These are phyloP conservation scores for Potentilla sterilis DNA, from an alignment of 306 rosid species.

Conservation along the genomic window DNA sequence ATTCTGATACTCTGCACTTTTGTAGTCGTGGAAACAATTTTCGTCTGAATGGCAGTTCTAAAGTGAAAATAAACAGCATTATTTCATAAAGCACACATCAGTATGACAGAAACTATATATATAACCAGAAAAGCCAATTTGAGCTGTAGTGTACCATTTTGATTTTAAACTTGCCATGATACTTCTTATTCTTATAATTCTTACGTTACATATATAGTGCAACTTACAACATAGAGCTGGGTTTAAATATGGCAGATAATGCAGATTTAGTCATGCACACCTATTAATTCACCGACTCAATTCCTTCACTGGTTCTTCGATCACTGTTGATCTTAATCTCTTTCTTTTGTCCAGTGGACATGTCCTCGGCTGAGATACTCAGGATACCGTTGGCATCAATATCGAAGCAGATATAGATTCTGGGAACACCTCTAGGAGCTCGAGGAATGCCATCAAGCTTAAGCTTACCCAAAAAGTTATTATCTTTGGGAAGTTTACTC, in stretches of 20 bases:
- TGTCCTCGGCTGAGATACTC: not conserved
- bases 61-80: not conserved
- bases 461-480: not conserved
- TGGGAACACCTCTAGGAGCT: not conserved
- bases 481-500: not conserved
- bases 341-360: not conserved
- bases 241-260: not conserved
- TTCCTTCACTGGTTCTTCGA: not conserved
- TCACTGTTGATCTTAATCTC: not conserved
- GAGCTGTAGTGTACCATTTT: not conserved
- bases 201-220: not conserved
- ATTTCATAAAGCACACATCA: not conserved
- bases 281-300: not conserved
- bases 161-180: not conserved
- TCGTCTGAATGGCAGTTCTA: not conserved
- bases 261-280: too few species aligned
- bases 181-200: not conserved
- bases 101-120: not conserved
- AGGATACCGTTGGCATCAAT: conserved; percentile 6
- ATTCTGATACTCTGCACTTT: not conserved
- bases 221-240: not conserved
- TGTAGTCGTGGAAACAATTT: not conserved
- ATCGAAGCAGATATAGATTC: not conserved
- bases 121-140: not conserved
- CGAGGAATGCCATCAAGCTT: not conserved